A percentile compares a stretch with the other conserved stretches of the same genome.
Conservation (phyloP, 2,329 filamentous ascomycete species). For the Eutypa lata region DNA sequence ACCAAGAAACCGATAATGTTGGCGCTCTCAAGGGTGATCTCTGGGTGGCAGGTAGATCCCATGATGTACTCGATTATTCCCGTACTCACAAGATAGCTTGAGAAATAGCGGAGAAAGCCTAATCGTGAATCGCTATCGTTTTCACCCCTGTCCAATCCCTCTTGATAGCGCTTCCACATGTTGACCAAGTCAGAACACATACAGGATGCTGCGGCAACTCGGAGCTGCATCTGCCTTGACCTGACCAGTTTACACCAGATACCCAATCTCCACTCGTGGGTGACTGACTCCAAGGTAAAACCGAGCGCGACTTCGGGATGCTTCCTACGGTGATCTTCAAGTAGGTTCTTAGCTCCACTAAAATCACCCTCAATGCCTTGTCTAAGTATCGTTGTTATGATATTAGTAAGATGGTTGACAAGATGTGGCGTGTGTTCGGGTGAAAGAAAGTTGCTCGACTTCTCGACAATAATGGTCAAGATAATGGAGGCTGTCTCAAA, state of each 20-base stretch:
- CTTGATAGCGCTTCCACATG: slow-evolving; percentile 60
- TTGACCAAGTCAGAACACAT: slow-evolving; percentile 70
- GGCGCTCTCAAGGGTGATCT: slow-evolving; percentile 75
- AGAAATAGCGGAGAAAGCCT: slow-evolving; percentile 61
- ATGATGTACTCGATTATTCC: slow-evolving; percentile 83
- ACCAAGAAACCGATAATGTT: slow-evolving; percentile 88
- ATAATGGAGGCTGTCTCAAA: slow-evolving; percentile 41
- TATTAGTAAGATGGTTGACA: slow-evolving; percentile 40
- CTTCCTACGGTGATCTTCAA: slow-evolving; percentile 29
- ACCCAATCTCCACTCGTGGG: slow-evolving; percentile 66
- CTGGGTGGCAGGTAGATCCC: slow-evolving; percentile 86
- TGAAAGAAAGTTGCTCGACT: slow-evolving; percentile 50
- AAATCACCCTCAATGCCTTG: slow-evolving; percentile 36
- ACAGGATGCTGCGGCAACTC: slow-evolving; percentile 71
- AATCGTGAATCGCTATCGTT: slow-evolving; percentile 25
- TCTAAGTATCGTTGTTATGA: slow-evolving; percentile 32
- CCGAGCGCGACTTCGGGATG: slow-evolving; percentile 36
- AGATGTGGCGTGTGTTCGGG: slow-evolving; percentile 39
- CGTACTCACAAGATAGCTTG: slow-evolving; percentile 65
- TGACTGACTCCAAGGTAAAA: slow-evolving; percentile 48
- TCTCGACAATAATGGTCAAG: slow-evolving; percentile 49
- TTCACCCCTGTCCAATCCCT: slow-evolving; percentile 36
- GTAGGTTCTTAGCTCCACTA: slow-evolving; percentile 30
- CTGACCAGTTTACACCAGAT: slow-evolving; percentile 69
- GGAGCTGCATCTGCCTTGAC: slow-evolving; percentile 86